These are phyloP conservation scores for Pseudonitzschia multistriata DNA, from an alignment of 108 stramenopile species.

Conservation along the genomic window DNA sequence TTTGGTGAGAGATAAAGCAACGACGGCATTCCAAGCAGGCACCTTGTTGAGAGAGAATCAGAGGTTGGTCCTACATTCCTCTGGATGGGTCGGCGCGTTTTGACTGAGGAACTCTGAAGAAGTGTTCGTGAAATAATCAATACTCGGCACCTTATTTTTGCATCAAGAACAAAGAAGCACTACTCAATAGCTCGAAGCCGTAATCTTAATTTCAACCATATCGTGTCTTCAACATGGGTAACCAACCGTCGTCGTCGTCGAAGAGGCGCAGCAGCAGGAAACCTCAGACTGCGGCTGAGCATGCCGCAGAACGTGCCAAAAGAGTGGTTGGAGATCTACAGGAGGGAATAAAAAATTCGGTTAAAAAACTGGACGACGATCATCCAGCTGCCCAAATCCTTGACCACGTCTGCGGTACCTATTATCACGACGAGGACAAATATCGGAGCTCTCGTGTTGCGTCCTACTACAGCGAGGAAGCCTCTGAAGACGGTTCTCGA, in stretches of 20 bases:
- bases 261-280: constrained; percentile 12
- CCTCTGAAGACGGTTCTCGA: constrained; percentile 38
- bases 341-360: constrained; percentile 32
- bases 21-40: not conserved
- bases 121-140: not conserved
- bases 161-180: not conserved
- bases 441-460: constrained; percentile 12
- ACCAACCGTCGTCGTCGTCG: constrained; percentile 12
- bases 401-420: constrained; percentile 42
- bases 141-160: no score
- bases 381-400: constrained; percentile 46
- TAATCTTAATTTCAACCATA: no score
- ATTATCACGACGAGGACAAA: constrained; percentile 33
- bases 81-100: not conserved
- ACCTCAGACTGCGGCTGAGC: constrained; percentile 13
- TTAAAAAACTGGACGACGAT: constrained; percentile 48
- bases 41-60: not conserved
- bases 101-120: not conserved
- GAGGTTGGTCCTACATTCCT: not conserved
- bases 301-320: constrained; percentile 32
- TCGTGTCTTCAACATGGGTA: constrained; percentile 11
- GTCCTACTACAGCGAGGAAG: constrained; percentile 34
- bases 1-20: not conserved
- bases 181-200: not conserved
- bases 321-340: constrained; percentile 36